These are phyloP conservation scores for Acanthamoeba lugdunensis DNA, from an alignment of 208 protist genomes.

Conservation along the genomic window DNA sequence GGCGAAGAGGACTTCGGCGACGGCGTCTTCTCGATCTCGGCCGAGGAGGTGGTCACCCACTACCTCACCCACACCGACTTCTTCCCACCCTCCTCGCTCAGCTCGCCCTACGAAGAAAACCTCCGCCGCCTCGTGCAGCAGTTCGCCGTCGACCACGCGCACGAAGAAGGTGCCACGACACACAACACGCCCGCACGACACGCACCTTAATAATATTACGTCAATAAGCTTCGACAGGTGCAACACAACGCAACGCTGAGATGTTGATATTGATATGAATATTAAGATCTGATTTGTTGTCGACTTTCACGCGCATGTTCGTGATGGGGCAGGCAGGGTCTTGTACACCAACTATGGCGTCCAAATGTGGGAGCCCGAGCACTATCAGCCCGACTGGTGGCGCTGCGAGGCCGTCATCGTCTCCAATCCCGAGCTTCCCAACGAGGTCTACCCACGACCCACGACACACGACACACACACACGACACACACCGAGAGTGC, in stretches of 20 bases:
- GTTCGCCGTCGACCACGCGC: not conserved
- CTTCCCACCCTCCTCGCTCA: not conserved
- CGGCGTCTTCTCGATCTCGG: not conserved
- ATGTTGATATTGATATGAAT: too few relatives aligned
- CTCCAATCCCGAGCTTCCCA: not conserved
- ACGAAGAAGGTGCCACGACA: not conserved
- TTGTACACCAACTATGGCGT: not conserved
- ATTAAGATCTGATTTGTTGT: too few relatives aligned
- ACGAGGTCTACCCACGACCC: not conserved
- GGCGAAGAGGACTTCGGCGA: slow-evolving; percentile 26
- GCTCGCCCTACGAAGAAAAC: not conserved
- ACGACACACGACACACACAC: too few relatives aligned
- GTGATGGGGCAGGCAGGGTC: not conserved
- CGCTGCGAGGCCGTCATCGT: slow-evolving; percentile 2
- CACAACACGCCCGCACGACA: too few relatives aligned
- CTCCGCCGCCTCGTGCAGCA: not conserved
- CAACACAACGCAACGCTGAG: too few relatives aligned
- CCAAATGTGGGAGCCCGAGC: slow-evolving; percentile 10
- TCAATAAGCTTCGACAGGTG: too few relatives aligned
- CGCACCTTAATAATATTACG: too few relatives aligned
- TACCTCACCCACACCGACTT: not conserved
- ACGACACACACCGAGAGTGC: too few relatives aligned
- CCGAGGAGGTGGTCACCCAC: not conserved
- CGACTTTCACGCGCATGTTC: not conserved
- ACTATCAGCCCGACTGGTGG: not conserved